Base-by-base conservation (phyloP, 495 filamentous ascomycete genomes). In the Xeromyces bisporus region DNA sequence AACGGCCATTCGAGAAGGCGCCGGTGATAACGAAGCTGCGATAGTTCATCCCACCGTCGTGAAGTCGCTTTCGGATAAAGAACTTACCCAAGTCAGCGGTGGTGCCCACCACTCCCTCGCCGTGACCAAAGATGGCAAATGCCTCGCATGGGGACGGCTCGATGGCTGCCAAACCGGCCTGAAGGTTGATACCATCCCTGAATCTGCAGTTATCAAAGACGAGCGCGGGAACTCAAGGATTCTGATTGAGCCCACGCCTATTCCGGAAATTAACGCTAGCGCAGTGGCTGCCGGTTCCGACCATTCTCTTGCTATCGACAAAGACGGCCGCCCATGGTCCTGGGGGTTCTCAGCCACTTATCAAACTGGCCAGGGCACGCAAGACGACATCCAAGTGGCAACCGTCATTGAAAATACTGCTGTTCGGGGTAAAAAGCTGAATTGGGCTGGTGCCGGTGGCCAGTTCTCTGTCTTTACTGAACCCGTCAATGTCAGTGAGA, bases 1-100 rank as follows among this genome's bases (percentile, higher is more conserved):
- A 51, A 80, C 76, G 7, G 89, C 80, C 26, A 65, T 83, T 32
- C 59, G 62, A 8, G 66, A 71, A 8, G 67, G 69, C 28, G 82
- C 74, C 15, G 83, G 84, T 34, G 66, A 73, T 14, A 65, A 74
- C 34, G 65, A 63, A 32, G 67, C 71, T 18, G 58, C 62, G 23
- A 60, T 79, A 30, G 51, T 63, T 6, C 61, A 62, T 26, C 75
- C 77, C 1, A 64, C 65, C 8, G 47, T 70, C 10, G 73, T 84
- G 23, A 38, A 72, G 6, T 64, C 62, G 3, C 66, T 96, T 13
- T 50, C 53, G 7, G 44, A 40, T 7, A 46, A 41, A 24, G 46
- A 51, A 16, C 48, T 79, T 25, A 52, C 33, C 14, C 51, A 55
- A 29, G 50, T 79, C 15, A 50, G 44, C 26, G 71, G 71, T 28